phyloP scores from a whole-genome alignment of 306 rosid species.

The Quercus cerris region DNA sequence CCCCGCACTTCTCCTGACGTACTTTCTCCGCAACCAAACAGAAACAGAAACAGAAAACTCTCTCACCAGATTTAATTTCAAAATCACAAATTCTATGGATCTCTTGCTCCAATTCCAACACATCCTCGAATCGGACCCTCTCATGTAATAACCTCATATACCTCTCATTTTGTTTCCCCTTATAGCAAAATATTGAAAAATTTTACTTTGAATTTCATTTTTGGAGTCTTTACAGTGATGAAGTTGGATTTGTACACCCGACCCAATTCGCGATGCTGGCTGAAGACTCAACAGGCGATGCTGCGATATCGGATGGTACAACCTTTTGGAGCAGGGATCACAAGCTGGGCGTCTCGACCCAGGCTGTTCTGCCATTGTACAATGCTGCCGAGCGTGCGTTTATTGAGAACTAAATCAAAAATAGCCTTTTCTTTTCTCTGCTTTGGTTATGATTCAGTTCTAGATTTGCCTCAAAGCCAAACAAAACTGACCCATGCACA shows the following conservation, averaged over 20 bases:
- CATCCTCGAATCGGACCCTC: slow-evolving; percentile 65
- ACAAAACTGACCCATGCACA: neutral
- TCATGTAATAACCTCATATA: slow-evolving; percentile 49
- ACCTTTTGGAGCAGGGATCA: slow-evolving; percentile 71
- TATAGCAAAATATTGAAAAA: too few species aligned
- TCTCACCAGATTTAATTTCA: too few species aligned
- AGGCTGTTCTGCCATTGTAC: slow-evolving; percentile 54
- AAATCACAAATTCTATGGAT: slow-evolving; percentile 14
- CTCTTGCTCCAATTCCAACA: slow-evolving; percentile 59
- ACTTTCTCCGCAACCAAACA: too few species aligned
- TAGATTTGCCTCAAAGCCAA: neutral
- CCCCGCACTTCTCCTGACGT: too few species aligned
- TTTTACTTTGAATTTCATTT: too few species aligned
- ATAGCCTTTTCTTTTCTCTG: neutral
- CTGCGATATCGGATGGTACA: slow-evolving; percentile 18
- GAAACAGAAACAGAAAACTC: too few species aligned
- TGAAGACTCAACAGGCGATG: slow-evolving; percentile 32
- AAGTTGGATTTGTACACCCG: slow-evolving; percentile 82
- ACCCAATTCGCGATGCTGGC: slow-evolving; percentile 57
- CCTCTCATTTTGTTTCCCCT: too few species aligned
- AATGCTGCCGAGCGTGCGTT: slow-evolving; percentile 52
- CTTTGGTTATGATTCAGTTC: too few species aligned
- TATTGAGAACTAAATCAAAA: slow-evolving; percentile 9
- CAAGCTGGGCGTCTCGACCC: slow-evolving; percentile 79
- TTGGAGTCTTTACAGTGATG: slow-evolving; percentile 55